phyloP scores from a whole-genome alignment of 2,329 filamentous ascomycete genomes.

The Epichloe festucae region DNA sequence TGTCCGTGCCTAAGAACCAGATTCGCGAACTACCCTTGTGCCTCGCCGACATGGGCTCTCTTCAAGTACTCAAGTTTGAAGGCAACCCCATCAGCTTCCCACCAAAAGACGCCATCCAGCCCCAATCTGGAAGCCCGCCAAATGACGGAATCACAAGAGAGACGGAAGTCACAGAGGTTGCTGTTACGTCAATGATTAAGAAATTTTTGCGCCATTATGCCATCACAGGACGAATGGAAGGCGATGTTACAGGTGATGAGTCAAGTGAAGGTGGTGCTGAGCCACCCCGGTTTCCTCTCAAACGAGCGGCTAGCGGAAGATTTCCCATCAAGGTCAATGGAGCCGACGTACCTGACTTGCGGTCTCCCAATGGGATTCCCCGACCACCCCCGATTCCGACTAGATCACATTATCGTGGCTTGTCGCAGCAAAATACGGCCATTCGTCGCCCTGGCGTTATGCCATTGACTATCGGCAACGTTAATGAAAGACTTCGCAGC shows the following conservation, averaged over 20 bases:
- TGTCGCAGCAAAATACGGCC: constrained; percentile 53
- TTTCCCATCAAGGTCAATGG: constrained; percentile 64
- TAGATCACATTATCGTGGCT: constrained; percentile 62
- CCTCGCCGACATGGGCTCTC: constrained; percentile 76
- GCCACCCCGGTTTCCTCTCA: constrained; percentile 58
- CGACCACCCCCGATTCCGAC: constrained; percentile 67
- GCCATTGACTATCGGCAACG: constrained; percentile 54
- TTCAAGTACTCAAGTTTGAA: constrained; percentile 81
- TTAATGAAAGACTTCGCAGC: constrained; percentile 53
- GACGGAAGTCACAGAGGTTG: constrained; percentile 49
- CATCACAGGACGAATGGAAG: constrained; percentile 38
- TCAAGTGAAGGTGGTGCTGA: constrained; percentile 59
- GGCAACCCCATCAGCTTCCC: constrained; percentile 79
- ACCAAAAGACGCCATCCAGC: constrained; percentile 53
- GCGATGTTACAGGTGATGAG: constrained; percentile 45
- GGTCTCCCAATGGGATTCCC: constrained; percentile 48
- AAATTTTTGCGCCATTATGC: constrained; percentile 42
- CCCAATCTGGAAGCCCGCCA: constrained; percentile 40
- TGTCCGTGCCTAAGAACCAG: constrained; percentile 77
- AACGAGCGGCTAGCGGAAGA: constrained; percentile 49
- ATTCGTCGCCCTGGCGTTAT: constrained; percentile 61
- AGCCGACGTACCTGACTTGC: constrained; percentile 51
- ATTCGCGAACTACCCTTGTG: constrained; percentile 75
- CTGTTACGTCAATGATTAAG: constrained; percentile 48
- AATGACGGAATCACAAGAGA: constrained; percentile 42